Percentiles rank a stretch among this genome's conserved stretches.
Evolutionary conservation across 192 early-diverging fungal species (phyloP).

Genomic region (Rhizoclosmatium globosum): DNA sequence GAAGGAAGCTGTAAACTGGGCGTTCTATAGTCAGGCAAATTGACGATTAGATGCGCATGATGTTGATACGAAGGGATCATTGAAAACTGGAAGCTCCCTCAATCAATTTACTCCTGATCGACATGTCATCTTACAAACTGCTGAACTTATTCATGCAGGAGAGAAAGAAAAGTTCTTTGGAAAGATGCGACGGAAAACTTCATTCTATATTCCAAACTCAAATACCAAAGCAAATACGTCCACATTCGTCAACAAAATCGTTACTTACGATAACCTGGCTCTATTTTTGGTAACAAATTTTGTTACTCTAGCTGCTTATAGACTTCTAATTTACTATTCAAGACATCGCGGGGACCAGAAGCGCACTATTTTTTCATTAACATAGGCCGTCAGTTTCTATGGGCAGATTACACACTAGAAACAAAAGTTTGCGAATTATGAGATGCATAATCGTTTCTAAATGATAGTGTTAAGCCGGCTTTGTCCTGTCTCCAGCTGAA

Average conservation of each 20-base stretch:
- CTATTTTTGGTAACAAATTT: slow-evolving; percentile 43
- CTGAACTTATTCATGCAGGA: background rate
- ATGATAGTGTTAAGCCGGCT: slow-evolving; percentile 65
- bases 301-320: background rate
- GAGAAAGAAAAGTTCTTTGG: slow-evolving; percentile 40
- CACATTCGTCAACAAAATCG: slow-evolving; percentile 50
- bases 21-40: no score
- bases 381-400: slow-evolving; percentile 73
- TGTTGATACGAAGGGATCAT: no score
- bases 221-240: slow-evolving; percentile 38
- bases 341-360: slow-evolving; percentile 50
- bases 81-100: no score
- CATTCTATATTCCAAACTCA: slow-evolving; percentile 34
- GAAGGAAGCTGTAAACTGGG: no score
- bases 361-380: slow-evolving; percentile 79
- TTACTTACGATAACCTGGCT: slow-evolving; percentile 56
- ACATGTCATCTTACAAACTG: no score
- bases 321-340: background rate
- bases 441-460: background rate
- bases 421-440: slow-evolving; percentile 60
- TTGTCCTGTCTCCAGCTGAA: slow-evolving; percentile 81
- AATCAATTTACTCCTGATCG: no score
- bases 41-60: no score
- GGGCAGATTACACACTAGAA: slow-evolving; percentile 70
- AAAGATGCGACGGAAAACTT: slow-evolving; percentile 35